Conservation (phyloP, 306 rosid species). For the Senna siamea region DNA sequence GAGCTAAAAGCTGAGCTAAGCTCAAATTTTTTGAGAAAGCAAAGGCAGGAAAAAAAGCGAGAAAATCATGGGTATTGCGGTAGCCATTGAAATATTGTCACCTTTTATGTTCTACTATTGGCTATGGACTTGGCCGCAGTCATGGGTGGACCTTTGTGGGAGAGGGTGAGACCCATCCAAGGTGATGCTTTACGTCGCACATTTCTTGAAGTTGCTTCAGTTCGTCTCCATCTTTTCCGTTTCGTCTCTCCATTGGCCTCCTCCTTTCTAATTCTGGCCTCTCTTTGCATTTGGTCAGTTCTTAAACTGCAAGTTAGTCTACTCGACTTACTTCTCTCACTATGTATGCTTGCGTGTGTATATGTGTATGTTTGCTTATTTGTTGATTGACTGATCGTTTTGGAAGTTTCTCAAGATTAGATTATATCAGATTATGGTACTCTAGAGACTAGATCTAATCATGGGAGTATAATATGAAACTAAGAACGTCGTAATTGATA, state of each 20-base stretch:
- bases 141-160: slow-evolving; percentile 84
- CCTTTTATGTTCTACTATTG: slow-evolving; percentile 82
- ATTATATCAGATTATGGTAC: background rate
- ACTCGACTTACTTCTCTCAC: background rate
- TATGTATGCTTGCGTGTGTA: background rate
- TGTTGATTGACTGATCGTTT: background rate
- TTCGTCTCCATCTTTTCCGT: slow-evolving; percentile 67
- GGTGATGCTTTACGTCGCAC: slow-evolving; percentile 67
- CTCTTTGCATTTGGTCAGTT: slow-evolving; percentile 82
- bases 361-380: background rate
- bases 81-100: slow-evolving; percentile 53
- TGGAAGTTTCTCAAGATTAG: background rate
- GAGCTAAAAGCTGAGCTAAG: too few relatives aligned
- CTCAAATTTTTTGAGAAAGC: slow-evolving; percentile 30
- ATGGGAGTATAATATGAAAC: background rate
- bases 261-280: slow-evolving; percentile 85
- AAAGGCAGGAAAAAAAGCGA: slow-evolving; percentile 25
- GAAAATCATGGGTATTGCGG: slow-evolving; percentile 51
- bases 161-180: slow-evolving; percentile 71
- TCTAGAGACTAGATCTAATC: slow-evolving; percentile 38
- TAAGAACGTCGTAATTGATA: background rate
- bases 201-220: slow-evolving; percentile 75
- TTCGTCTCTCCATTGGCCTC: slow-evolving; percentile 73
- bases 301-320: slow-evolving; percentile 72
- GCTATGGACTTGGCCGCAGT: slow-evolving; percentile 72